Base-by-base conservation (phyloP, 2,329 filamentous ascomycete species). In the Penicillium sp. region DNA sequence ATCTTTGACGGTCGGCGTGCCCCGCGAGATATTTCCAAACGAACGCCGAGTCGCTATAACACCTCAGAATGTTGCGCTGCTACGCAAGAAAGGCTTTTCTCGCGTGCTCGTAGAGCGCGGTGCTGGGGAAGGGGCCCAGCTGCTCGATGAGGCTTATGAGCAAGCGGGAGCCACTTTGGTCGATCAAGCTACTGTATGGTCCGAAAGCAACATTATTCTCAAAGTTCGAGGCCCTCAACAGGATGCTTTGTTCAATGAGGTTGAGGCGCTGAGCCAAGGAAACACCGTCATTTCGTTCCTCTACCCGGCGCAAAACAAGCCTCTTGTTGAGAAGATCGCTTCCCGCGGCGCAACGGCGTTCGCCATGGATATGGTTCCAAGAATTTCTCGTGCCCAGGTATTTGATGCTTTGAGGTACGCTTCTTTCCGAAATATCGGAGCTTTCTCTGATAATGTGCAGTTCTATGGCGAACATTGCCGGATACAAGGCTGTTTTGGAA, bases 381-480 rank as follows among this genome's bases (percentile, higher is more conserved):
- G 93, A 46, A 96, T 96, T 69, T 96, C 92, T 1, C 87, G 93
- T 51, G 92, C 93, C 1, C 93, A 96, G 74, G 88, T 91, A 0
- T 96, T 96, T 70, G 92, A 96, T 77, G 92, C 92, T 0, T 83
- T 96, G 60, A 86, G 74, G 74, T 75, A 58, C 41, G 67, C 9
- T 38, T 7, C 19, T 7, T 29, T 7, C n/a, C 8, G 6, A 7
- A 1, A 21, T 17, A 7, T 17, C n/a, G 8, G 30, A 2, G 7
- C 21, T 35, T 66, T 29, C 38, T 11, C 15, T 3, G 23, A 21
- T 19, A 26, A 30, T 9, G 35, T 47, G 11, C 56, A 93, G 91
- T 75, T 95, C 91, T 9, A 96, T 96, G 93, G 92, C 93, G 63
- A 96, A 96, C 70, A 96, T 96, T 79, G 91, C 92, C 23, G 93